Evolutionary conservation across 2,329 filamentous ascomycete genomes (phyloP).

Genomic region (Lachnellula cervina): DNA sequence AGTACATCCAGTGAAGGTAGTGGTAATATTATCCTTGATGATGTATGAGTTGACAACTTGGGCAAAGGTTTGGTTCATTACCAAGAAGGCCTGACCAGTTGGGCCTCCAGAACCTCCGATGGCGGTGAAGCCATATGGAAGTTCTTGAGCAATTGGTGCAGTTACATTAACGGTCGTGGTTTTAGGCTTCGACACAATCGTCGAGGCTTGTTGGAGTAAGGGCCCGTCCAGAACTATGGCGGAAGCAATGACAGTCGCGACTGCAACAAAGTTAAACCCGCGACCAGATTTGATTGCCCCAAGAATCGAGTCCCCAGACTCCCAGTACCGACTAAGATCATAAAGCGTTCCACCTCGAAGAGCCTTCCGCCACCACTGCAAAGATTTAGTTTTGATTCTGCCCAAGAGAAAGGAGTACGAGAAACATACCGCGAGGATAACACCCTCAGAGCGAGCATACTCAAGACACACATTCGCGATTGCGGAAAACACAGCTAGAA

Average conservation of each 20-base stretch:
- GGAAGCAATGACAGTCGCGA: constrained; percentile 1
- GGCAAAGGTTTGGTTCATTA: constrained; percentile 1
- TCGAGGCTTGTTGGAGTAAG: constrained; percentile 6
- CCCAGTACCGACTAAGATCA: constrained; percentile 3
- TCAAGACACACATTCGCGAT: background rate
- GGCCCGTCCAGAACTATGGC: constrained; percentile 1
- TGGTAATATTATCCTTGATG: background rate
- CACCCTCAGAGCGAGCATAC: constrained; percentile 3
- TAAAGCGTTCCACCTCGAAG: background rate
- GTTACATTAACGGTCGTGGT: background rate
- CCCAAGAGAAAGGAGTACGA: no score
- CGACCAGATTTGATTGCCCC: constrained; percentile 1
- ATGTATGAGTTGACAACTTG: background rate
- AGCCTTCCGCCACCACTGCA: constrained; percentile 6
- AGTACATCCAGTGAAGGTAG: background rate
- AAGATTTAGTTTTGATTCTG: background rate
- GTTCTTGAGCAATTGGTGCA: background rate
- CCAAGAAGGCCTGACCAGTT: no score
- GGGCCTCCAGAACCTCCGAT: no score
- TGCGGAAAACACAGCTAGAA: background rate
- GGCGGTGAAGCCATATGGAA: background rate
- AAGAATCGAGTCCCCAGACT: background rate
- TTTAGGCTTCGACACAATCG: background rate
- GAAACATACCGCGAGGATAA: background rate
- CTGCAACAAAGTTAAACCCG: constrained; percentile 1